Base-by-base conservation (phyloP, 495 filamentous ascomycete genomes). In the Hyaloscypha finlandica region DNA sequence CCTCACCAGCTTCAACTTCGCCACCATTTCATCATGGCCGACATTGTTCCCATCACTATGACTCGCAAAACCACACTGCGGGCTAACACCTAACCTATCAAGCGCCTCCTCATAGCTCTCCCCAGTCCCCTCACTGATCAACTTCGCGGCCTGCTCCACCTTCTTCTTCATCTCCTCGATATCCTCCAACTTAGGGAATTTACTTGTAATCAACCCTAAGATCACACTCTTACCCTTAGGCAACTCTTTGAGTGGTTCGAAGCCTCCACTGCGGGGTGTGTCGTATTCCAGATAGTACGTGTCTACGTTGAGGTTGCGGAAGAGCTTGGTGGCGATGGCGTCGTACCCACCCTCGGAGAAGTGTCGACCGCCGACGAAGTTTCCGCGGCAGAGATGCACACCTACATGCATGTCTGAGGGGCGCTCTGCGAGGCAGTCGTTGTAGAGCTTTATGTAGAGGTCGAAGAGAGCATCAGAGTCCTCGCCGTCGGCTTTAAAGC, bases 231-330 rank as follows among this genome's bases (percentile, higher is more conserved):
- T 92, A 78, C 88, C 77, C 66, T 81, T 84, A 58, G 91, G 91
- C 5, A 95, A 79, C 70, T 85, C 80, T 78, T 84, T 86, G 54
- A 93, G 84, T 19, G 91, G 90, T 78, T 92, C 90, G 72, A 95
- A 94, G 30, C 89, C 88, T 19, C 92, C 91, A 12, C 89, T 83
- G 4, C 91, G 84, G 31, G 83, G 81, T 16, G 89, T 93, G 79
- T 93, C 91, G 76, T 93, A 94, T 76, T 94, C 91, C 62, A 94
- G 86, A 74, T 92, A 93, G 79, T 90, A 94, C 6, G 90, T 92
- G 77, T 56, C 53, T 1, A 92, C 87, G 67, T 91, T 85, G 52
- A 93, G 82, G 66, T 90, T 80, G 65, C 87, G 81, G 82, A 95
- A 95, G 16, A 95, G 84, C 80, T 90, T 91, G 70, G 84, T 83